Evolutionary conservation across 208 protist species (phyloP).

Genomic region (Leishmania mexicana): DNA sequence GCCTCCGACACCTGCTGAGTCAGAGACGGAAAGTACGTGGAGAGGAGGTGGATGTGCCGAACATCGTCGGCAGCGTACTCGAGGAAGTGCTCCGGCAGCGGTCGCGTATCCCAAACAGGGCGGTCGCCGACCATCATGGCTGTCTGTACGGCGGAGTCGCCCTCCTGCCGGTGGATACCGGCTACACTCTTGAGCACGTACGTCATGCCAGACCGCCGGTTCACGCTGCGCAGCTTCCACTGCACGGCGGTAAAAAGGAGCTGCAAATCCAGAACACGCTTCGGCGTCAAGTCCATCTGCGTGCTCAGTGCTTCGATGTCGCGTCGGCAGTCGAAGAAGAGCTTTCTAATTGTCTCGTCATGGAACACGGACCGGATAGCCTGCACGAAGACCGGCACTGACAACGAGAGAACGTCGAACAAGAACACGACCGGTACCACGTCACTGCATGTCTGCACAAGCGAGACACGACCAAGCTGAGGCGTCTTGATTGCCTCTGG

Average conservation of each 20-base stretch:
- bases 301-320: slow-evolving; percentile 87
- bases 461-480: slow-evolving; percentile 83
- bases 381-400: slow-evolving; percentile 32
- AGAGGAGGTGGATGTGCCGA: slow-evolving; percentile 83
- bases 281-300: slow-evolving; percentile 69
- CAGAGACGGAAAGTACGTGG: slow-evolving; percentile 28
- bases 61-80: slow-evolving; percentile 91
- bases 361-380: slow-evolving; percentile 42
- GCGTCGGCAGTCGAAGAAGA: slow-evolving; percentile 90
- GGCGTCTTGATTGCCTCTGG: slow-evolving; percentile 32
- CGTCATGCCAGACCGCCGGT: slow-evolving; percentile 81
- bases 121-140: slow-evolving; percentile 86
- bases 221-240: slow-evolving; percentile 80
- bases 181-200: slow-evolving; percentile 85
- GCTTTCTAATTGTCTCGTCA: slow-evolving; percentile 58
- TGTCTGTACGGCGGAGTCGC: slow-evolving; percentile 76
- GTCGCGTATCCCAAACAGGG: slow-evolving; percentile 89
- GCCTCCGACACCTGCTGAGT: slow-evolving; percentile 24
- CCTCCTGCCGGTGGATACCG: slow-evolving; percentile 67
- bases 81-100: slow-evolving; percentile 85
- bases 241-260: slow-evolving; percentile 85
- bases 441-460: slow-evolving; percentile 80
- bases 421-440: slow-evolving; percentile 68
- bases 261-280: slow-evolving; percentile 80
- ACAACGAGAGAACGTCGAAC: slow-evolving; percentile 84